A percentile compares a stretch with the other conserved stretches of the same genome.
phyloP scores from a whole-genome alignment of 208 protist species.

The Leishmania arabica region DNA sequence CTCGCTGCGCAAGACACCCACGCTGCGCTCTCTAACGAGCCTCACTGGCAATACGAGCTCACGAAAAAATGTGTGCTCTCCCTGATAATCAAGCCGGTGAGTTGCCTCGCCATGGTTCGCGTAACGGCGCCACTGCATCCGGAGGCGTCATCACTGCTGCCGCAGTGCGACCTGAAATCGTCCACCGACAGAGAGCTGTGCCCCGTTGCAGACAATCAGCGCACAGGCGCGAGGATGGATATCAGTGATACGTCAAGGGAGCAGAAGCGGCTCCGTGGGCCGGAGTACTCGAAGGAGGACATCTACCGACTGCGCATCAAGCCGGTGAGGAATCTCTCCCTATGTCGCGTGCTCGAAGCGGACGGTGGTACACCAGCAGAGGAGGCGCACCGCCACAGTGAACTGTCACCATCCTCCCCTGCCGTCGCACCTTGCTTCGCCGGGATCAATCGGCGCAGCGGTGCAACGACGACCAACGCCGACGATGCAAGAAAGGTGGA shows the following conservation, averaged over 20 bases:
- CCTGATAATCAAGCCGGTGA: slow-evolving; percentile 3
- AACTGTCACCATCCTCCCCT: background rate
- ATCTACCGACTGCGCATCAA: background rate
- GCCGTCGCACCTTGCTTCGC: background rate
- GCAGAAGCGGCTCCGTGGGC: background rate
- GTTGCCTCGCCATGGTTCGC: slow-evolving; percentile 2
- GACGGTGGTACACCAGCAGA: background rate
- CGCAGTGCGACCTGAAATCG: background rate
- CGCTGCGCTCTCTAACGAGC: background rate
- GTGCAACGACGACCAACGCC: background rate
- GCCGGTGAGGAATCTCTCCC: background rate
- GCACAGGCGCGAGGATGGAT: background rate
- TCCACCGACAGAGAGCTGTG: background rate
- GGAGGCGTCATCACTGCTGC: background rate
- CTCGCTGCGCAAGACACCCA: background rate
- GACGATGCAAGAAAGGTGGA: background rate
- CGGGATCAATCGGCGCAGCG: background rate
- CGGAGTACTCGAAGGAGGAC: slow-evolving; percentile 6
- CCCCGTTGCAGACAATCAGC: background rate
- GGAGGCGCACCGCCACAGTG: too few species aligned
- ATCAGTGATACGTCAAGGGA: background rate
- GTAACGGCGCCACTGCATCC: background rate
- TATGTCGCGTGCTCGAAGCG: background rate
- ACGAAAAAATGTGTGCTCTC: background rate
- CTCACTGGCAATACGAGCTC: background rate